Evolutionary conservation across 306 rosid species (phyloP).

Genomic region (Medicago lupulina): DNA sequence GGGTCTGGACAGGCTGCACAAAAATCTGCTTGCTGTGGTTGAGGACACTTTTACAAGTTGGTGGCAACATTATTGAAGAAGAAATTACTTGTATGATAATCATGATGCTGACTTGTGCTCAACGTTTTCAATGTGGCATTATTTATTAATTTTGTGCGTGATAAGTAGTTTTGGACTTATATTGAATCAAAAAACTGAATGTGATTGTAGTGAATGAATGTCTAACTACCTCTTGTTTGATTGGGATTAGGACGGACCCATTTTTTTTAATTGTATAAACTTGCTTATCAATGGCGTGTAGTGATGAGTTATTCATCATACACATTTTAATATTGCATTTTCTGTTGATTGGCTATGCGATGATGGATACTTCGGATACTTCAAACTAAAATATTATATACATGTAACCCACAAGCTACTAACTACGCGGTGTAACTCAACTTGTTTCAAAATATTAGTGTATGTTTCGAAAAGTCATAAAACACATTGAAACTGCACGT

Average conservation of each 20-base stretch:
- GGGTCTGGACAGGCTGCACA: constrained; percentile 70
- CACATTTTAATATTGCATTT: neutral
- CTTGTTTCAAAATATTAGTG: neutral
- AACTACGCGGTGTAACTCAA: neutral
- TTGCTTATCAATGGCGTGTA: constrained; percentile 4
- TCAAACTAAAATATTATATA: neutral
- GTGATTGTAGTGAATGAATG: constrained; percentile 47
- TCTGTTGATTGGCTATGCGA: neutral
- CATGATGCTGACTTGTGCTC: constrained; percentile 55
- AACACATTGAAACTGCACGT: neutral
- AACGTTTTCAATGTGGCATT: constrained; percentile 57
- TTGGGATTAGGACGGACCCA: constrained; percentile 6
- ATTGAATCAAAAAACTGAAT: constrained; percentile 43
- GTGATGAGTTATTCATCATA: neutral
- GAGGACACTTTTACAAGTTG: constrained; percentile 41
- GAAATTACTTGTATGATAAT: constrained; percentile 57
- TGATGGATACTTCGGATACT: neutral
- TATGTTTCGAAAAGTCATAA: neutral
- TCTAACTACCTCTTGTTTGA: constrained; percentile 33
- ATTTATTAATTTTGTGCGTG: constrained; percentile 61
- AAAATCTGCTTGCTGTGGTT: constrained; percentile 87
- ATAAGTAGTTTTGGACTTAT: constrained; percentile 53
- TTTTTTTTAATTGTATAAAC: constrained; percentile 26
- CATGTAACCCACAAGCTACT: neutral
- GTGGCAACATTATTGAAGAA: constrained; percentile 40